Evolutionary conservation across 768 basidiomycete species (phyloP).

Genomic region (Pulveroboletus sp.): DNA sequence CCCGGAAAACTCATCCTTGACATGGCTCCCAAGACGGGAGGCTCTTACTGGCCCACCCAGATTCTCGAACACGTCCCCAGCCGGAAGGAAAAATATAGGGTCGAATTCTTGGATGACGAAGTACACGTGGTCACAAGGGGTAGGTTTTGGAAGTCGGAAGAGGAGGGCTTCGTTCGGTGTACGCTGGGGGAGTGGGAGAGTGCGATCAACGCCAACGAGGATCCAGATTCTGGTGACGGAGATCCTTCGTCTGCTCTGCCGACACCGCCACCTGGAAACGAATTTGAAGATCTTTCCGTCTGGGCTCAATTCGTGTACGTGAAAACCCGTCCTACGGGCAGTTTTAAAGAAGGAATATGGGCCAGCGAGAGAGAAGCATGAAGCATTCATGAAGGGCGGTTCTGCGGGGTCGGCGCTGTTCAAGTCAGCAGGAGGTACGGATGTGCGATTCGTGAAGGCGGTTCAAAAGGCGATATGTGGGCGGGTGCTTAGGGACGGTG

Average conservation of each 20-base stretch:
- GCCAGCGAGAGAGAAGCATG: constrained; percentile 50
- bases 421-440: constrained; percentile 37
- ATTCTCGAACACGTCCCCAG: constrained; percentile 46
- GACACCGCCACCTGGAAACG: constrained; percentile 40
- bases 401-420: constrained; percentile 36
- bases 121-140: constrained; percentile 40
- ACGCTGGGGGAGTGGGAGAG: constrained; percentile 58
- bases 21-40: constrained; percentile 27
- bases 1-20: constrained; percentile 69
- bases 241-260: constrained; percentile 28
- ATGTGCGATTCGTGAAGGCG: constrained; percentile 35
- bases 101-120: constrained; percentile 57
- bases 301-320: constrained; percentile 60
- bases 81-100: constrained; percentile 46
- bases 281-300: constrained; percentile 49
- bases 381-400: constrained; percentile 57
- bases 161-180: constrained; percentile 62
- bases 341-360: constrained; percentile 53
- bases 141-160: constrained; percentile 54
- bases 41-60: constrained; percentile 64
- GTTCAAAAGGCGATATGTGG: constrained; percentile 30
- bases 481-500: constrained; percentile 25
- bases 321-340: constrained; percentile 57
- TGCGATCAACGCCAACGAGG: constrained; percentile 27
- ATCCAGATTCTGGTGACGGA: constrained; percentile 30